phyloP scores from a whole-genome alignment of 768 basidiomycete genomes.

The Collybia mongolica region DNA sequence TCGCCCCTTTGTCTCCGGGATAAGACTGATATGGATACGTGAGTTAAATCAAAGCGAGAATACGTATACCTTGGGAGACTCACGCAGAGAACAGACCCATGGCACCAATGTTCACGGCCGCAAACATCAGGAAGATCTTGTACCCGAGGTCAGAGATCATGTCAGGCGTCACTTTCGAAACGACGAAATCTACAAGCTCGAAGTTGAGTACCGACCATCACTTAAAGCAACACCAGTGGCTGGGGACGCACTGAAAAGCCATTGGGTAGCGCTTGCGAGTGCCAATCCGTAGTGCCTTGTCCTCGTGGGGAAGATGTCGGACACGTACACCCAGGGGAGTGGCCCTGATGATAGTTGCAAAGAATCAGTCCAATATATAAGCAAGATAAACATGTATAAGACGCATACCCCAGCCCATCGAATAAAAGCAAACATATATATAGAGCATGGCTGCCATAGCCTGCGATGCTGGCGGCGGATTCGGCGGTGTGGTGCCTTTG shows the following conservation, averaged over 20 bases:
- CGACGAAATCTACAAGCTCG: slow-evolving; percentile 55
- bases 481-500: slow-evolving; percentile 6
- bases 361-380: slow-evolving; percentile 8
- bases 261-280: slow-evolving; percentile 74
- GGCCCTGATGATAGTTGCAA: slow-evolving; percentile 26
- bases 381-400: slow-evolving; percentile 18
- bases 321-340: slow-evolving; percentile 60
- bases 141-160: slow-evolving; percentile 62
- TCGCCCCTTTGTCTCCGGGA: slow-evolving; percentile 64
- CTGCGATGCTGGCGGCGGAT: slow-evolving; percentile 54
- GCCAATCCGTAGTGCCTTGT: slow-evolving; percentile 82
- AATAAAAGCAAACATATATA: slow-evolving; percentile 84
- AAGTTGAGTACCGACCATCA: not conserved
- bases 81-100: slow-evolving; percentile 70
- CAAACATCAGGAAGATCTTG: slow-evolving; percentile 80
- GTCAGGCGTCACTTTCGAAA: slow-evolving; percentile 69
- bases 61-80: slow-evolving; percentile 13
- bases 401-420: slow-evolving; percentile 71
- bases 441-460: slow-evolving; percentile 87
- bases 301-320: slow-evolving; percentile 86
- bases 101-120: slow-evolving; percentile 65
- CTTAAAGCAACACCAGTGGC: not conserved
- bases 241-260: slow-evolving; percentile 64
- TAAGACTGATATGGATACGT: slow-evolving; percentile 30
- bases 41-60: not conserved